These are phyloP conservation scores for Neurospora sp. DNA, from an alignment of 2,329 filamentous ascomycete genomes.

Conservation along the genomic window DNA sequence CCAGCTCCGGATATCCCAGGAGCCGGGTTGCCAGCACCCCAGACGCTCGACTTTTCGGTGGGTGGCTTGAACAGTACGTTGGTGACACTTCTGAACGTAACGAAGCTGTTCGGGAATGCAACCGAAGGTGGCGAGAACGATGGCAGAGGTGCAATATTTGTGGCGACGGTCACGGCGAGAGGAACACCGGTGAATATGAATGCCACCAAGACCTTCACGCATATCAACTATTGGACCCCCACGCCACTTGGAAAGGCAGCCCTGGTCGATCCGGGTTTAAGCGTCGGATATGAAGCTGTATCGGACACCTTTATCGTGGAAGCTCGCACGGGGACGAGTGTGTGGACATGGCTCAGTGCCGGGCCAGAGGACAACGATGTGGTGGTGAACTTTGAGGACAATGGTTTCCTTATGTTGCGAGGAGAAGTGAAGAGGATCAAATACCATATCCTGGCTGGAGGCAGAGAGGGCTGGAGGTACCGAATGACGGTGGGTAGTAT, in stretches of 20 bases:
- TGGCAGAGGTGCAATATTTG: conserved; percentile 22
- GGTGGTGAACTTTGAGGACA: conserved; percentile 41
- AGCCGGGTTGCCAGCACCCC: not conserved
- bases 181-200: conserved; percentile 37
- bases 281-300: conserved; percentile 14
- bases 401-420: conserved; percentile 39
- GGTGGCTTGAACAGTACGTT: conserved; percentile 42
- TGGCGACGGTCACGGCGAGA: conserved; percentile 28
- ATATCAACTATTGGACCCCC: conserved; percentile 40
- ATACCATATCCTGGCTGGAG: conserved; percentile 36
- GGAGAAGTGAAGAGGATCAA: conserved; percentile 34
- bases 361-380: conserved; percentile 30
- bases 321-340: conserved; percentile 36
- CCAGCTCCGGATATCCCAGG: not conserved
- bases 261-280: conserved; percentile 38
- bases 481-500: conserved; percentile 41
- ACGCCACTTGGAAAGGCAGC: conserved; percentile 33
- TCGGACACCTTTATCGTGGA: conserved; percentile 33
- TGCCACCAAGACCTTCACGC: conserved; percentile 30
- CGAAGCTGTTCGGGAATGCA: conserved; percentile 1
- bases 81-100: conserved; percentile 10
- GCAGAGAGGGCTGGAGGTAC: conserved; percentile 30
- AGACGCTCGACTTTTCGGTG: conserved; percentile 29
- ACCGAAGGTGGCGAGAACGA: not conserved
- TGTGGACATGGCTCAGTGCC: conserved; percentile 45